Evolutionary conservation across 805 yeast genomes (phyloP), one percentile per base, ranked within the genome.

Genomic region (Vanderwaltozyma yarrowii): DNA sequence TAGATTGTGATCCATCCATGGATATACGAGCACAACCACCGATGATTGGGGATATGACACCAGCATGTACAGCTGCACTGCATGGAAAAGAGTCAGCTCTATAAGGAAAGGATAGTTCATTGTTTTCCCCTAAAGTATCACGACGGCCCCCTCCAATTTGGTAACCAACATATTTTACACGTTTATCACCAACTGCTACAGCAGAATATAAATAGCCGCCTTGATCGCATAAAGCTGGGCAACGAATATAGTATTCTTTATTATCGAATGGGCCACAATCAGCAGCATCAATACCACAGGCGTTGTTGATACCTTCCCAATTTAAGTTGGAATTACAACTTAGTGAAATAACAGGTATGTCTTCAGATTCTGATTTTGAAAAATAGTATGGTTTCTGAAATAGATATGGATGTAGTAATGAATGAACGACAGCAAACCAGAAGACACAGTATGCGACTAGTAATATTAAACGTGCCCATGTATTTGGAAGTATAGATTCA

Each of bases 81-180:
- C 97, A 88, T 0, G 89, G 79, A 49, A 68, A 87, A 1, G 95
- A 84, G 60, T 88, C 97, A 0, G 85, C 88, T 45, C 97, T 67
- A 53, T 86, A 88, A 0, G 88, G 87, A 19, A 61, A 49, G 0
- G 84, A 64, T 8, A 78, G 42, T 13, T 46, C 44, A 1, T 38
- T 43, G 5, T 42, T 41, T 11, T 37, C 50, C 2, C 43, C 41
- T 8, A 38, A 43, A 4, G 45, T 20, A 2, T 45, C 49, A 7
- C 51, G 45, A 15, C 51, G 52, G 2, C 88, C 88, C 14, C 95
- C 94, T 2, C 96, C 96, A 19, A 88, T 72, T 24, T 76, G 74
- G 49, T 68, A 84, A 2, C 82, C 81, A 37, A 77, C 58, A 52
- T 88, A 84, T 52, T 83, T 82, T 18, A 80, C 65, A 45, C 74